These are phyloP conservation scores for Lactifluus rugatus DNA, from an alignment of 768 basidiomycete species.

Conservation along the genomic window DNA sequence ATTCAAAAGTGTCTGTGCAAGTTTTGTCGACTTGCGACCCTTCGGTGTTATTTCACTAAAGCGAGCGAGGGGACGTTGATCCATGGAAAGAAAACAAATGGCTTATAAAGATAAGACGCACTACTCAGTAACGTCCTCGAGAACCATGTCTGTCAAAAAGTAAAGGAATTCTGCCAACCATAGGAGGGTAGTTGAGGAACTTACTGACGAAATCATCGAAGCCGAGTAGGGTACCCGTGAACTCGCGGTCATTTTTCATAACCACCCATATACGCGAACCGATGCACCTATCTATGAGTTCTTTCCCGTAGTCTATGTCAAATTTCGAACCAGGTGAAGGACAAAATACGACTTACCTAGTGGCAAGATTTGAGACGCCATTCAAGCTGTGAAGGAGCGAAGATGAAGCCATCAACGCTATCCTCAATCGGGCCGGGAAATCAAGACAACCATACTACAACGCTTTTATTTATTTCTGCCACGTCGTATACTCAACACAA, in stretches of 20 bases:
- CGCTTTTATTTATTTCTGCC: conserved; percentile 3
- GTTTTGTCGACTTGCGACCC: conserved; percentile 68
- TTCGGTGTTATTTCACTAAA: conserved; percentile 77
- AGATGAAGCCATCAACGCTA: not conserved
- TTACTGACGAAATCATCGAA: conserved; percentile 99
- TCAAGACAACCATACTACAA: conserved; percentile 11
- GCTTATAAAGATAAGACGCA: conserved; percentile 33
- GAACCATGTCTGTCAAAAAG: conserved; percentile 62
- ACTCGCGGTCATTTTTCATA: conserved; percentile 97
- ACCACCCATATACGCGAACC: conserved; percentile 97
- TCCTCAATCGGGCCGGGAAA: conserved; percentile 3
- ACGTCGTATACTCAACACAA: conserved; percentile 9
- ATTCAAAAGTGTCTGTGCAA: conserved; percentile 84
- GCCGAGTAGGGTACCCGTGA: conserved; percentile 86
- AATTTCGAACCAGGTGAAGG: not conserved
- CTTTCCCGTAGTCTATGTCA: conserved; percentile 31
- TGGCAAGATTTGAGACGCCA: conserved; percentile 94
- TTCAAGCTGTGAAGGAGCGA: conserved; percentile 24
- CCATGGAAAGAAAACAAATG: not conserved
- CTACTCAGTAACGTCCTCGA: conserved; percentile 97
- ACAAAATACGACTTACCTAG: conserved; percentile 44
- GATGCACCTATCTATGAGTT: conserved; percentile 95
- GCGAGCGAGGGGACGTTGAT: not conserved
- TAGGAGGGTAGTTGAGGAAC: conserved; percentile 31
- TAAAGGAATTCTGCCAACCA: not conserved